phyloP scores from a whole-genome alignment of 1,284 basidiomycete species.

The Malassezia sp. region DNA sequence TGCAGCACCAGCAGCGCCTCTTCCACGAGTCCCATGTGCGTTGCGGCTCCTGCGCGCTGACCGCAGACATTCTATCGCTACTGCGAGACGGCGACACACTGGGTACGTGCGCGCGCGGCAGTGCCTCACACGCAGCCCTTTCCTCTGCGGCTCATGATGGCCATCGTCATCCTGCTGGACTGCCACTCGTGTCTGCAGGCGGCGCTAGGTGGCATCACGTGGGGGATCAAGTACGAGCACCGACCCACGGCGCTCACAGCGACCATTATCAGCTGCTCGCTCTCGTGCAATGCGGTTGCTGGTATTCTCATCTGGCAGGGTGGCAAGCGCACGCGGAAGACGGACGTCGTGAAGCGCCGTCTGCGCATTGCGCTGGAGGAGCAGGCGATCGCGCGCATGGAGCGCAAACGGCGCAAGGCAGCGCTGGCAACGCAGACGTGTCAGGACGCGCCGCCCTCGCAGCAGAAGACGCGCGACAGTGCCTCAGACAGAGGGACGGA shows the following conservation, averaged over 20 bases:
- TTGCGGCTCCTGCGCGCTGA: too few relatives aligned
- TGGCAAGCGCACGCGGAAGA: slow-evolving; percentile 64
- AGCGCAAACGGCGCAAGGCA: slow-evolving; percentile 6
- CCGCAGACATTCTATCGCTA: slow-evolving; percentile 68
- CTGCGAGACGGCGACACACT: slow-evolving; percentile 72
- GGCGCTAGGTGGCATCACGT: slow-evolving; percentile 60
- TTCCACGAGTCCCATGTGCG: slow-evolving; percentile 45
- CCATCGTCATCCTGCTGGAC: slow-evolving; percentile 32
- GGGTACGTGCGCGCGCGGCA: too few relatives aligned
- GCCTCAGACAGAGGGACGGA: too few relatives aligned
- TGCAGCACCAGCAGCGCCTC: slow-evolving; percentile 40
- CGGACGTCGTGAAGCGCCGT: slow-evolving; percentile 60
- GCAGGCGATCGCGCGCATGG: slow-evolving; percentile 26
- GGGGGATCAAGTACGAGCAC: slow-evolving; percentile 54
- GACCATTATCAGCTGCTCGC: slow-evolving; percentile 61
- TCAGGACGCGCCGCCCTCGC: too few relatives aligned
- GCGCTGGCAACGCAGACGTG: too few relatives aligned
- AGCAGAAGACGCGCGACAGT: too few relatives aligned
- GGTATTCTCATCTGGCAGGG: slow-evolving; percentile 69
- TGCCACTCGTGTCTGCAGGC: slow-evolving; percentile 50
- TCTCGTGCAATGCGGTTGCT: slow-evolving; percentile 69
- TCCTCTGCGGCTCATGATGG: slow-evolving; percentile 48
- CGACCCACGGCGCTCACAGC: slow-evolving; percentile 54
- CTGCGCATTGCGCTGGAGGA: slow-evolving; percentile 58
- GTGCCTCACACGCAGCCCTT: too few relatives aligned